phyloP scores from a whole-genome alignment of 2,329 filamentous ascomycete genomes.

The Trichoderma pleuroti region DNA sequence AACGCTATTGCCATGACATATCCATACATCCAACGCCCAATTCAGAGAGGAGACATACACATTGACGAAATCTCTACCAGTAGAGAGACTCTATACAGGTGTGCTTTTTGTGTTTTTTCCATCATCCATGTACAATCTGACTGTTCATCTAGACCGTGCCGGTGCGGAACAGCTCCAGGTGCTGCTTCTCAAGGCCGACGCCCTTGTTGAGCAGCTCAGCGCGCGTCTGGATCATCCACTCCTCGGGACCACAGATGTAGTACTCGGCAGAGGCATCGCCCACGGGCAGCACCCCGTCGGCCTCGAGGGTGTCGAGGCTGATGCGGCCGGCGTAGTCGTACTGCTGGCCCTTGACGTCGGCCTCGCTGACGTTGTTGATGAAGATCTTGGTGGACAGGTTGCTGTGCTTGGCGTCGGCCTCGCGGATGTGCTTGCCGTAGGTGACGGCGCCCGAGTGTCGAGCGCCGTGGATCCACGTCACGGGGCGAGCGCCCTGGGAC shows the following conservation, averaged over 20 bases:
- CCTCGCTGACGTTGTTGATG: conserved; percentile 46
- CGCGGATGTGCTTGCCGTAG: conserved; percentile 53
- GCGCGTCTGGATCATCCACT: conserved; percentile 64
- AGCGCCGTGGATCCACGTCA: conserved; percentile 63
- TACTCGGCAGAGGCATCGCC: conserved; percentile 57
- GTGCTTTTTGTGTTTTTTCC: background rate
- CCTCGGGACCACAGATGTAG: conserved; percentile 66
- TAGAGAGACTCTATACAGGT: background rate
- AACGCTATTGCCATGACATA: background rate
- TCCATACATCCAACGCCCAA: background rate
- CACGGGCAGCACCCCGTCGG: conserved; percentile 52
- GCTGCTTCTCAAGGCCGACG: conserved; percentile 56
- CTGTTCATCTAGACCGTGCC: conserved; percentile 31
- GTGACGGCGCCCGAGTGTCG: conserved; percentile 50
- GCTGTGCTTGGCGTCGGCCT: conserved; percentile 36
- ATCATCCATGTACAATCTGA: background rate
- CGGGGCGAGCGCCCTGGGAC: conserved; percentile 36
- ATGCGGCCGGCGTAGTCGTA: conserved; percentile 59
- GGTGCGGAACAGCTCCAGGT: conserved; percentile 66
- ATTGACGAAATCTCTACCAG: background rate
- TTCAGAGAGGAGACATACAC: background rate
- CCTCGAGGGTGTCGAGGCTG: conserved; percentile 53
- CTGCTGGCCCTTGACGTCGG: conserved; percentile 48
- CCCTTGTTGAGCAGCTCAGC: conserved; percentile 51
- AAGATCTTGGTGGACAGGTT: conserved; percentile 50